Evolutionary conservation across 768 basidiomycete genomes (phyloP).

Genomic region (Auriculariales sp.): DNA sequence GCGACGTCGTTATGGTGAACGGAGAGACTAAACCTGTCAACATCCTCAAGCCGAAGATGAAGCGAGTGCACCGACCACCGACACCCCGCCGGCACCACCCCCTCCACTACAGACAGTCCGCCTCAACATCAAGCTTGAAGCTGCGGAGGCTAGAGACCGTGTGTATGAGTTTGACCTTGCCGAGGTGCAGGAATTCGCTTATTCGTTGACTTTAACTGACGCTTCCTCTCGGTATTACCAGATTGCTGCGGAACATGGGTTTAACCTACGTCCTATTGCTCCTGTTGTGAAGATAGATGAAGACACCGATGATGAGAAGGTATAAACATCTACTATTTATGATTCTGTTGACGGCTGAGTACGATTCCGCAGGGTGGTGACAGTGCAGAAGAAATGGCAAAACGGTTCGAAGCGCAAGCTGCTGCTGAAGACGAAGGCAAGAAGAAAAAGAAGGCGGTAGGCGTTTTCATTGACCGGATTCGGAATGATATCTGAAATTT

Average conservation of each 20-base stretch:
- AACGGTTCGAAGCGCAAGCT: slow-evolving; percentile 19
- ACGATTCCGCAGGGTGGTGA: background rate
- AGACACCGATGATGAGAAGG: slow-evolving; percentile 35
- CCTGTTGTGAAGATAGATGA: slow-evolving; percentile 36
- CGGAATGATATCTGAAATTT: slow-evolving; percentile 7
- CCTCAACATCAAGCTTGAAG: slow-evolving; percentile 54
- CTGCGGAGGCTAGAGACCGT: slow-evolving; percentile 62
- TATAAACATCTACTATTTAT: too few relatives aligned
- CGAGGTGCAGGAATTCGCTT: too few relatives aligned
- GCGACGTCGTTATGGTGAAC: slow-evolving; percentile 31
- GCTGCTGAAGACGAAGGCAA: slow-evolving; percentile 2
- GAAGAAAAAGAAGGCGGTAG: background rate
- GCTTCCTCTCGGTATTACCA: too few relatives aligned
- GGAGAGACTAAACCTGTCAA: slow-evolving; percentile 29
- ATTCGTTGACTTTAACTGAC: too few relatives aligned
- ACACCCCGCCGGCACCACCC: slow-evolving; percentile 34
- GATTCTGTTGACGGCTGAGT: background rate
- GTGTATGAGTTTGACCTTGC: slow-evolving; percentile 39
- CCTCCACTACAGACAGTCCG: slow-evolving; percentile 49
- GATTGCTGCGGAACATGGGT: slow-evolving; percentile 42
- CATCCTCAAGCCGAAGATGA: slow-evolving; percentile 19
- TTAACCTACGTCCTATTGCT: slow-evolving; percentile 36
- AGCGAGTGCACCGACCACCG: slow-evolving; percentile 23
- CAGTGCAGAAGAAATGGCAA: slow-evolving; percentile 4
- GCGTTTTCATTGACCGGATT: slow-evolving; percentile 1